phyloP scores from a whole-genome alignment of 208 protist genomes.

The Wallacemonas collosoma region DNA sequence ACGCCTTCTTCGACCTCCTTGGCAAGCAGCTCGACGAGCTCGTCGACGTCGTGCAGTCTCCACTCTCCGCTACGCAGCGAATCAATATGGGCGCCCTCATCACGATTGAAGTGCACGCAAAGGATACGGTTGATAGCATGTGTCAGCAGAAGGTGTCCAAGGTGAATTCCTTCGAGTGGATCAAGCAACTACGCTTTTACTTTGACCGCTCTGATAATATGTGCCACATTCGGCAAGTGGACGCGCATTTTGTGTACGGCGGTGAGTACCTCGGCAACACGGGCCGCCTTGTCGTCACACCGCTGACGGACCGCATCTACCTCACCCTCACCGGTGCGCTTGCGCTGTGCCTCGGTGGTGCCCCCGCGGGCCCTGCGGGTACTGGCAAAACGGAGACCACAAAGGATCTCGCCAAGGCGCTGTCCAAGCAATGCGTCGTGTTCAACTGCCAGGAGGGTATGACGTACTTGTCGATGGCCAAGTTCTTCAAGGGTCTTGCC shows the following conservation, averaged over 20 bases:
- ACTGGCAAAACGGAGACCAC: constrained; percentile 97
- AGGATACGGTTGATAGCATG: constrained; percentile 94
- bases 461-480: constrained; percentile 96
- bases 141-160: constrained; percentile 49
- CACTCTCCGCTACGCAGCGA: constrained; percentile 75
- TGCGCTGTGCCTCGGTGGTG: constrained; percentile 93
- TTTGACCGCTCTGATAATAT: constrained; percentile 86
- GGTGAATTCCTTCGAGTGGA: constrained; percentile 96
- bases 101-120: constrained; percentile 97
- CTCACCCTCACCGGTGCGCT: constrained; percentile 95
- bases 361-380: constrained; percentile 90
- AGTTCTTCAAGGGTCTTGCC: constrained; percentile 98
- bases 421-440: constrained; percentile 98
- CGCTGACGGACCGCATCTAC: constrained; percentile 97
- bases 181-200: constrained; percentile 97
- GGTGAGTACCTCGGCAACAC: constrained; percentile 98
- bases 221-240: constrained; percentile 94
- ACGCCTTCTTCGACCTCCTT: constrained; percentile 58
- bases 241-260: constrained; percentile 94
- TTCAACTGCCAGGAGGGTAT: constrained; percentile 98
- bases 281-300: constrained; percentile 96
- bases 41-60: constrained; percentile 92
- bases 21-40: constrained; percentile 88
- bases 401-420: constrained; percentile 98
- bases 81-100: constrained; percentile 97